Conservation (phyloP, 1,139 yeast species). For the Kluyveromyces sp. region DNA sequence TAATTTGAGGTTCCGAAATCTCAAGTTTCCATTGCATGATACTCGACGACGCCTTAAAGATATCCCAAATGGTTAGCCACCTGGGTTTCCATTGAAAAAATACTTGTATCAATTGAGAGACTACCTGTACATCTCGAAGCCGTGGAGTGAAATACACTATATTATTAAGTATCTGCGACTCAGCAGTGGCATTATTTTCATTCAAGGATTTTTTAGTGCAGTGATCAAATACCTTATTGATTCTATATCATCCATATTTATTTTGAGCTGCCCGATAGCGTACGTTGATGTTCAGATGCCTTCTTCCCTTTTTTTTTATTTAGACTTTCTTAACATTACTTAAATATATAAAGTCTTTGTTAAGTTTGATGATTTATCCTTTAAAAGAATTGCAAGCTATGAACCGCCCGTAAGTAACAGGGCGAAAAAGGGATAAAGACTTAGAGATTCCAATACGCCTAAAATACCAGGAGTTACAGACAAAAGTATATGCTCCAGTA, state of each 20-base stretch:
- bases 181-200: neutral
- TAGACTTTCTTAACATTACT: no score
- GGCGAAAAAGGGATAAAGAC: no score
- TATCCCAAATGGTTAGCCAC: constrained; percentile 10
- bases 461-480: no score
- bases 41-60: constrained; percentile 17
- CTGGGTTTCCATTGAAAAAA: constrained; percentile 12
- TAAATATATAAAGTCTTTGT: no score
- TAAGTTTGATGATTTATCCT: no score
- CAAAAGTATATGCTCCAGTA: no score
- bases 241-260: neutral
- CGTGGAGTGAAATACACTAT: constrained; percentile 25
- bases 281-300: no score
- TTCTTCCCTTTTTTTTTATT: no score
- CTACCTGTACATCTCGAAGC: constrained; percentile 8
- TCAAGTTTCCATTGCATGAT: constrained; percentile 25
- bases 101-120: constrained; percentile 12
- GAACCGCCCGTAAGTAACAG: no score
- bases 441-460: no score
- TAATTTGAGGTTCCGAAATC: constrained; percentile 25
- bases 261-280: neutral
- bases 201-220: neutral
- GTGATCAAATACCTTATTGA: neutral
- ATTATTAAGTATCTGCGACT: constrained; percentile 11
- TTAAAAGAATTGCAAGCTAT: no score